Base-by-base conservation (phyloP, 768 basidiomycete genomes). In the Termitomyces sp. region DNA sequence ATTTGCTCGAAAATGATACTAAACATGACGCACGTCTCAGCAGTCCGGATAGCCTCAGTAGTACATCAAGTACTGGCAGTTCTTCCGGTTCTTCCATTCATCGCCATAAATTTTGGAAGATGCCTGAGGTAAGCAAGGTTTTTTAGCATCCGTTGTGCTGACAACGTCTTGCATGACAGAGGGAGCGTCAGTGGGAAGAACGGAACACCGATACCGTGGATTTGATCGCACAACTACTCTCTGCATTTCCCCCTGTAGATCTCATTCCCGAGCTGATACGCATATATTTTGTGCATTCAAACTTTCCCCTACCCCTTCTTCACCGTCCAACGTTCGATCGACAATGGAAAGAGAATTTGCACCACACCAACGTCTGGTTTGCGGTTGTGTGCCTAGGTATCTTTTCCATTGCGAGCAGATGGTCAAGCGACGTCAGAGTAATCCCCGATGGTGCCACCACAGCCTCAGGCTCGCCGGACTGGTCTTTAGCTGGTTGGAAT, bases 381-480 rank as follows among this genome's bases (percentile, higher is more conserved):
- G 74, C 80, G 6, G 76, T 77, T 49, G 74, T 88, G 6, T 86
- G 87, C 61, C 68, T 89, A 45, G 70, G 79, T 36, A 52, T 93
- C 1, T 89, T 90, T 69, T 88, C 91, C 18, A 76, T 88, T 32
- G 88, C 84, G 2, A 82, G 86, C 48, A 79, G 86, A 45, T 91
- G 82, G 79, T 77, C 81, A 59, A 73, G 84, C 52, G 85, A 91
- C 66, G 74, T 77, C 5, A 78, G 88, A 12, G 83, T 88, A 8
- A 65, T 85, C 39, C 73, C 68, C 45, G 67, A 60, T 56, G 67
- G 50, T 62, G 66, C 60, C 43, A 62, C 51, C 30, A 56, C 57
- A 52, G 60, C 62, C 34, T 53, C 65, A 22, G 74, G 71, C 33
- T 72, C 71, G 13, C 56, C 64, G 22, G 74, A 79, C 57, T 84